Percentiles rank a stretch among this genome's conserved stretches.
These are phyloP conservation scores for Sordariomycetes sp. DNA, from an alignment of 2,329 filamentous ascomycete genomes.

Conservation along the genomic window DNA sequence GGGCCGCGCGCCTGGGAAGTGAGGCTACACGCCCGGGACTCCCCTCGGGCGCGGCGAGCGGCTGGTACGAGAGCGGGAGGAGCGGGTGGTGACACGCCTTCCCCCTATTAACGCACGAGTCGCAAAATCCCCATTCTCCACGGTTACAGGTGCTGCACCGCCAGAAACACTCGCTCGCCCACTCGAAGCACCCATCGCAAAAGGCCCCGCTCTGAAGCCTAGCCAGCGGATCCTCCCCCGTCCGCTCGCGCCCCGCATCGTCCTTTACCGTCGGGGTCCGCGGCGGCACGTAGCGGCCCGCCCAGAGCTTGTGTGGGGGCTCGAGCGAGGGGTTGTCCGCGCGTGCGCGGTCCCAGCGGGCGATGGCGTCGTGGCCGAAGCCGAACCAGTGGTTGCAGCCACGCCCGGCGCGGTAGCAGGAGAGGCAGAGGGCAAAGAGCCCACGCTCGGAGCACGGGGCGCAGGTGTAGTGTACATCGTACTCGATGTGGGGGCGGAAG, in stretches of 20 bases:
- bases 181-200: constrained; percentile 61
- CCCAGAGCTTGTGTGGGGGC: constrained; percentile 43
- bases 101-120: constrained; percentile 72
- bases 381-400: constrained; percentile 85
- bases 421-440: constrained; percentile 65
- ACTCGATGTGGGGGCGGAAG: constrained; percentile 59
- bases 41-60: constrained; percentile 25
- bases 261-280: constrained; percentile 30
- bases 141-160: constrained; percentile 78
- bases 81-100: constrained; percentile 71
- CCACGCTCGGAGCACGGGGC: constrained; percentile 50
- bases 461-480: constrained; percentile 80
- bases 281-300: constrained; percentile 41
- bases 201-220: constrained; percentile 71
- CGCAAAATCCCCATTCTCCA: constrained; percentile 92
- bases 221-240: constrained; percentile 51
- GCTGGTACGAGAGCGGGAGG: constrained; percentile 57
- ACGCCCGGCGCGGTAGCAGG: constrained; percentile 63
- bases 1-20: constrained; percentile 26
- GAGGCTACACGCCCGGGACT: constrained; percentile 15
- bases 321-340: constrained; percentile 24
- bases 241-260: constrained; percentile 27
- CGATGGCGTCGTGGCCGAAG: constrained; percentile 62
- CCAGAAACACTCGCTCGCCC: constrained; percentile 80
- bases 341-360: constrained; percentile 46